Percentiles rank a stretch among this genome's conserved stretches.
Conservation (phyloP, 208 protist species). For the Wallacemonas rigidus region DNA sequence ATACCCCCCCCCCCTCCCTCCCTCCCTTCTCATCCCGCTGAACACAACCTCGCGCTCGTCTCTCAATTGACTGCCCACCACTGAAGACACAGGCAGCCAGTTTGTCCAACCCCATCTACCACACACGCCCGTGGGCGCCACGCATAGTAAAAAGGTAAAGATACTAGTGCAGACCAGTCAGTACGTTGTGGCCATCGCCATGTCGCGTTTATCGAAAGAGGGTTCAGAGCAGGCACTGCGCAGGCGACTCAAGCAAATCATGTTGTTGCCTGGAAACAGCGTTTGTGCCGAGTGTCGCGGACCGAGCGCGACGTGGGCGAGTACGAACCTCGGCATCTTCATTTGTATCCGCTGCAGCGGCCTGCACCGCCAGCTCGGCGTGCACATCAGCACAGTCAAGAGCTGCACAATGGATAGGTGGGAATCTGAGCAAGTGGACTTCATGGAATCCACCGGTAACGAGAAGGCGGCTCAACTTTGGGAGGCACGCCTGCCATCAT, state of each 20-base stretch:
- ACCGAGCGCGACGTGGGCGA: slow-evolving; percentile 74
- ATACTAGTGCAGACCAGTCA: no score
- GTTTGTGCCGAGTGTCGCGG: slow-evolving; percentile 84
- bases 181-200: no score
- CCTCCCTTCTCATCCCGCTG: no score
- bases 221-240: background rate
- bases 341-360: slow-evolving; percentile 89
- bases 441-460: slow-evolving; percentile 74
- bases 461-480: slow-evolving; percentile 34
- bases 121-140: background rate
- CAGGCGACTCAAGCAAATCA: background rate
- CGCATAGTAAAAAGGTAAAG: background rate
- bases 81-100: no score
- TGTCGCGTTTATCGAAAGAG: background rate
- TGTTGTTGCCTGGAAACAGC: slow-evolving; percentile 51
- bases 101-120: no score
- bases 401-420: slow-evolving; percentile 88
- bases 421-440: slow-evolving; percentile 68
- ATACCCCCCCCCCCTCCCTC: no score
- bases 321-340: slow-evolving; percentile 84
- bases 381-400: slow-evolving; percentile 88
- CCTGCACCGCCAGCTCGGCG: slow-evolving; percentile 91
- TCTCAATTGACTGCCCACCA: no score
- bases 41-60: no score
- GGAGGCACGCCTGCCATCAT: slow-evolving; percentile 52